A percentile compares a stretch with the other conserved stretches of the same genome.
Evolutionary conservation across 2,329 filamentous ascomycete species (phyloP).

Genomic region (Rutstroemia sydowiana): DNA sequence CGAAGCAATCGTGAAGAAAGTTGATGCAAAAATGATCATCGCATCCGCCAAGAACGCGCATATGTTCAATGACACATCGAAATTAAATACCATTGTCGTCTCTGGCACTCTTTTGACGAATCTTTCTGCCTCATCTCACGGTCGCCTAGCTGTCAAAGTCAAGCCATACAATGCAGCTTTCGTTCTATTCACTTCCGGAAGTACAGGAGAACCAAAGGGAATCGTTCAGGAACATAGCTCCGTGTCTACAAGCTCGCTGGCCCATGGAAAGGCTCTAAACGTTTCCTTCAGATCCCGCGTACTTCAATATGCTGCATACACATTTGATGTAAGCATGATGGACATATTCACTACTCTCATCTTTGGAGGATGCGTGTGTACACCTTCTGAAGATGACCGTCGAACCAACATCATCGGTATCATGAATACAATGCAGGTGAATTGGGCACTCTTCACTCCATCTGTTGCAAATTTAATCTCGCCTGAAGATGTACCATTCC

Average conservation of each 20-base stretch:
- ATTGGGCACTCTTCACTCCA: slow-evolving; percentile 18
- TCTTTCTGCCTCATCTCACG: neutral
- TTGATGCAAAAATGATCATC: neutral
- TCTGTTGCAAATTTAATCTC: slow-evolving; percentile 23
- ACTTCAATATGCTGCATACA: slow-evolving; percentile 17
- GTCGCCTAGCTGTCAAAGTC: neutral
- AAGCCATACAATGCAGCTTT: neutral
- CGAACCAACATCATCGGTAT: slow-evolving; percentile 11
- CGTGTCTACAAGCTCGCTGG: slow-evolving; percentile 3
- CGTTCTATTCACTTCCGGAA: slow-evolving; percentile 26
- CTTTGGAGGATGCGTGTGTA: slow-evolving; percentile 18
- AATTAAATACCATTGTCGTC: neutral
- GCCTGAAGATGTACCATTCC: slow-evolving; percentile 28
- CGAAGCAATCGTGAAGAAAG: slow-evolving; percentile 7
- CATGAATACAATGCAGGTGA: slow-evolving; percentile 15
- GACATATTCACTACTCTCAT: slow-evolving; percentile 20
- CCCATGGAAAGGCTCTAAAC: neutral
- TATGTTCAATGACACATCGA: neutral
- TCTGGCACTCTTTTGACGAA: neutral
- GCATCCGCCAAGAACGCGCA: neutral
- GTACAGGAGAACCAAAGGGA: slow-evolving; percentile 22
- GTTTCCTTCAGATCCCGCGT: slow-evolving; percentile 1
- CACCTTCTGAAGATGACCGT: slow-evolving; percentile 20
- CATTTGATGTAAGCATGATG: slow-evolving; percentile 17
- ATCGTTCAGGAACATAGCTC: slow-evolving; percentile 15